phyloP scores from a whole-genome alignment of 108 stramenopile genomes.

The Aurantiochytrium sp. region DNA sequence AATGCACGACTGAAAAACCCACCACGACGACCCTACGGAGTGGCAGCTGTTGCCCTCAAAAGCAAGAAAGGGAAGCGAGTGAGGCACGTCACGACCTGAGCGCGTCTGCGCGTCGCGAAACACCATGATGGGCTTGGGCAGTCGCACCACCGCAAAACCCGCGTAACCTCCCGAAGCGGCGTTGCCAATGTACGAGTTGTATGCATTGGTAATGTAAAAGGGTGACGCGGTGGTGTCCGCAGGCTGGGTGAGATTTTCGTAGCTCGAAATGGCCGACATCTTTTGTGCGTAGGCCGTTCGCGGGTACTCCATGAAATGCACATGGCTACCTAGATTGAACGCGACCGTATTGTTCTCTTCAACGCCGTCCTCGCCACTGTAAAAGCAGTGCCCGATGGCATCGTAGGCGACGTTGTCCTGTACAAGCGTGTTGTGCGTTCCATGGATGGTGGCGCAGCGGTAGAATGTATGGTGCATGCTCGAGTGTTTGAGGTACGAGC shows the following conservation, averaged over 20 bases:
- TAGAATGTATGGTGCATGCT: constrained; percentile 43
- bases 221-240: background rate
- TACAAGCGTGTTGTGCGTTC: constrained; percentile 28
- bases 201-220: constrained; percentile 19
- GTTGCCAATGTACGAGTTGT: background rate
- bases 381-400: constrained; percentile 49
- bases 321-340: constrained; percentile 48
- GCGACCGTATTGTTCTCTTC: constrained; percentile 44
- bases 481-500: constrained; percentile 43
- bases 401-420: constrained; percentile 48
- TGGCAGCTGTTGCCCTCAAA: background rate
- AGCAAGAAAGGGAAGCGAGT: background rate
- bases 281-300: background rate
- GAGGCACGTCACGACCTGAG: background rate
- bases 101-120: background rate
- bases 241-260: background rate
- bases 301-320: constrained; percentile 37
- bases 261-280: background rate
- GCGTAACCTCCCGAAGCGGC: background rate
- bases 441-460: constrained; percentile 52
- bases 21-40: background rate
- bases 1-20: background rate
- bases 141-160: background rate
- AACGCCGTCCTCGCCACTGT: constrained; percentile 50
- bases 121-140: background rate